Evolutionary conservation across 108 stramenopile genomes (phyloP), one percentile per base, ranked within the genome.

Genomic region (Discostella stelligeroides): DNA sequence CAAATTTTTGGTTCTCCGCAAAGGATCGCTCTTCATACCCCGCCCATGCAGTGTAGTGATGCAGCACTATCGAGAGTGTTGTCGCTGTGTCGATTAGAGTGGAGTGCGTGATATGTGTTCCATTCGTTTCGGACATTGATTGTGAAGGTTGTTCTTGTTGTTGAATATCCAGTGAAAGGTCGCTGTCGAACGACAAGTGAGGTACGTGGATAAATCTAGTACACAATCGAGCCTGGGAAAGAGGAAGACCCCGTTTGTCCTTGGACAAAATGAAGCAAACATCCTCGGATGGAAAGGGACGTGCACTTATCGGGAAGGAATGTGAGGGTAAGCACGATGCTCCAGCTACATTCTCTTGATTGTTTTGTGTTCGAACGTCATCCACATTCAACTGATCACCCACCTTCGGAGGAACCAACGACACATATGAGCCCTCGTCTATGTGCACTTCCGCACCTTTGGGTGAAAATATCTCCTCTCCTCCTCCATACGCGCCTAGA

Each of bases 191-290:
- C 46, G 60, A 70, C 34, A 81, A 60, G 58, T 87, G 86, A 7
- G 89, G 90, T 14, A 94, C 79, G 70, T 94, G 93, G 0, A 91
- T 73, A 81, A 91, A 94, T 24, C 57, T 54, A 57, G 78, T 63
- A 66, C 93, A 94, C n/a, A 79, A 15, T 54, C 75, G 41, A 27
- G 89, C 93, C n/a, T n/a, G n/a, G n/a, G n/a, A n/a, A n/a, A n/a
- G n/a, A n/a, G n/a, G n/a, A n/a, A n/a, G n/a, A n/a, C n/a, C n/a
- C n/a, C n/a, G n/a, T n/a, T n/a, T n/a, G n/a, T n/a, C n/a, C n/a
- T n/a, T n/a, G n/a, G n/a, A n/a, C n/a, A n/a, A n/a, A n/a, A n/a
- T n/a, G n/a, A n/a, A n/a, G n/a, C n/a, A n/a, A n/a, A n/a, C n/a
- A n/a, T n/a, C n/a, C n/a, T n/a, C n/a, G n/a, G n/a, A n/a, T n/a